Evolutionary conservation across 176 grass and related monocot species (phyloP), one percentile per base, ranked within the genome.

Genomic region (Ensete ventricosum): DNA sequence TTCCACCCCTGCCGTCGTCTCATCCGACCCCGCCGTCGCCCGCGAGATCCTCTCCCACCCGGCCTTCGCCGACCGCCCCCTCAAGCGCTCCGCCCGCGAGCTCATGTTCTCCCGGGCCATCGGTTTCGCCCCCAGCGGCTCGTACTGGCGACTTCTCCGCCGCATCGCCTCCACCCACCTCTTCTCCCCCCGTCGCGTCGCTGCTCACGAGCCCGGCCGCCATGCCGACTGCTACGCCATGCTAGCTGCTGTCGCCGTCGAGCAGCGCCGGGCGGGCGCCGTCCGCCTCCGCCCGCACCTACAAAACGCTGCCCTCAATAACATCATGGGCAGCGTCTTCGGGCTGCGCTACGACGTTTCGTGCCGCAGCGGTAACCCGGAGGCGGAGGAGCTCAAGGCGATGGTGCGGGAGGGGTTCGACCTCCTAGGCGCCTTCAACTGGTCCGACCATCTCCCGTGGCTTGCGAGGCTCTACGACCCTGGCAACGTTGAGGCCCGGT

Each of bases 241-340:
- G 92, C 14, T 96, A 3, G 9, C 55, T 0, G 29, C 58, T 50
- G 23, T 96, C 16, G 26, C 80, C 9, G 34, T 22, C 1, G 88
- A 96, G 70, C 82, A 84, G 82, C 1, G 10, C 1, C 12, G 57
- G 1, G 9, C 85, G 2, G 84, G 86, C 2, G 25, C 34, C 11
- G 88, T 96, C 23, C 77, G 50, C 1, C 84, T 96, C 19, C 85
- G 92, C 1, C 17, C 48, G 1, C 92, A 96, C 66, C 78, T 96
- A 77, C 92, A 91, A 64, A 67, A 50, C 68, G 92, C 92, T 0
- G 86, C 92, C 0, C 72, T 96, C 21, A 96, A 96, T 72, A 96
- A 91, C 78, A 96, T 96, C 69, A 91, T 96, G 92, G 88, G 85
- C 14, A 85, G 88, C 59, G 92, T 96, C 6, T 96, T 96, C 58